Evolutionary conservation across 2,329 filamentous ascomycete species (phyloP).

Genomic region (Neopestalotiopsis sp.): DNA sequence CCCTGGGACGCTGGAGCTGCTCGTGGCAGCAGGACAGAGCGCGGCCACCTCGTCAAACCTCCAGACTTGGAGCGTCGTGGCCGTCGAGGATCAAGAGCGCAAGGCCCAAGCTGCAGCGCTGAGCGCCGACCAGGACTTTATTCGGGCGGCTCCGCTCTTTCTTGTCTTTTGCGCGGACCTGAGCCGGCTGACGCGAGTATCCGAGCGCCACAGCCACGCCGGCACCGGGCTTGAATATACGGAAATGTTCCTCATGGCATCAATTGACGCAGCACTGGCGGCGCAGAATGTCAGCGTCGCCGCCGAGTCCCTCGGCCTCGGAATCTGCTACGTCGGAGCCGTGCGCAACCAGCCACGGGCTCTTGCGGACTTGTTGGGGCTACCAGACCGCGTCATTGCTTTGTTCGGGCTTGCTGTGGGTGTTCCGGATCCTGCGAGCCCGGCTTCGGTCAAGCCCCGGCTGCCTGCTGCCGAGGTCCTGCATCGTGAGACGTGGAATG

Average conservation of each 20-base stretch:
- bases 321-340: constrained; percentile 37
- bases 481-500: constrained; percentile 32
- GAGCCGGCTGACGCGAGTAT: constrained; percentile 32
- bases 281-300: constrained; percentile 36
- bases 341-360: constrained; percentile 34
- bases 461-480: constrained; percentile 32
- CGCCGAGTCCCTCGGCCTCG: constrained; percentile 36
- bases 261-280: constrained; percentile 36
- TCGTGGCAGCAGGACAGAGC: constrained; percentile 38
- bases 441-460: constrained; percentile 34
- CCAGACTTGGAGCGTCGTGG: constrained; percentile 39
- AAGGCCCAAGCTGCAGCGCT: constrained; percentile 33
- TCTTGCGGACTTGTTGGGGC: constrained; percentile 31
- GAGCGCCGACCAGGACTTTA: constrained; percentile 36
- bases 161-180: constrained; percentile 40
- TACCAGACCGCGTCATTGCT: constrained; percentile 35
- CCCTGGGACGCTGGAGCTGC: constrained; percentile 31
- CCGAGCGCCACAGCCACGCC: constrained; percentile 25
- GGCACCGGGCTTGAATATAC: constrained; percentile 33
- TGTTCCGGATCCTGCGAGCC: constrained; percentile 25
- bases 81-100: constrained; percentile 30
- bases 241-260: constrained; percentile 39
- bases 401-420: constrained; percentile 37
- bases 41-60: constrained; percentile 40
- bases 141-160: constrained; percentile 36